Base-by-base conservation (phyloP, 169 alveolate species). In the Cryptosporidium bovis region DNA sequence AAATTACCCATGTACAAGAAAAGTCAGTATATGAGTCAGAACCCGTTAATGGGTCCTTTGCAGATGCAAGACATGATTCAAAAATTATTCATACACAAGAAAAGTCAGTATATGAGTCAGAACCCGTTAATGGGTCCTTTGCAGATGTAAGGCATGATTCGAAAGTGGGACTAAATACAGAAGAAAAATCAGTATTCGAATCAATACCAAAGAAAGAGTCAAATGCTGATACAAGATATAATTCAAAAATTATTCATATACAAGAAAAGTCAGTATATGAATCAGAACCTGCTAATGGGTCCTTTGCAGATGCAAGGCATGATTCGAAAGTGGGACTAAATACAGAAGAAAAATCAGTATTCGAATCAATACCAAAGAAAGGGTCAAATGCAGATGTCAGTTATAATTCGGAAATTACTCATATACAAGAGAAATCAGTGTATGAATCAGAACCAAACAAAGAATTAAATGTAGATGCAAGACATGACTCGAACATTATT, bases 131-230 rank as follows among this genome's bases (percentile, higher is more conserved):
- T 13, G 48, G 5, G n/a, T 60, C 71, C 4, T 13, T 5, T 20
- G 71, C 62, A 13, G 87, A 77, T 44, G 87, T 71, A 24, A 62
- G 71, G 6, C 58, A 71, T 29, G 46, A 58, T 7, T 40, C 69
- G 20, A 16, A 0, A n/a, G 34, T 33, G 13, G 27, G 27, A 24
- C 27, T 24, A 24, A 16, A 12, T 13, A 7, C 16, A 40, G 53
- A 58, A 15, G 71, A 36, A 34, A 77, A 62, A 66, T 55, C 65
- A 34, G 18, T 62, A 2, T 68, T 68, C 27, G 83, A 68, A 16
- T 68, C 83, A 50, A 16, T 27, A 8, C 83, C 83, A 8, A 12
- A 3, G 0, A 24, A 12, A 12, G 13, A 27, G 12, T 29, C 66
- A 16, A 51, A 15, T 18, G 66, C 83, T 2, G 83, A 69, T 69